These are phyloP conservation scores for Pseudopyricularia cyperi DNA, from an alignment of 2,329 filamentous ascomycete genomes.

Conservation along the genomic window DNA sequence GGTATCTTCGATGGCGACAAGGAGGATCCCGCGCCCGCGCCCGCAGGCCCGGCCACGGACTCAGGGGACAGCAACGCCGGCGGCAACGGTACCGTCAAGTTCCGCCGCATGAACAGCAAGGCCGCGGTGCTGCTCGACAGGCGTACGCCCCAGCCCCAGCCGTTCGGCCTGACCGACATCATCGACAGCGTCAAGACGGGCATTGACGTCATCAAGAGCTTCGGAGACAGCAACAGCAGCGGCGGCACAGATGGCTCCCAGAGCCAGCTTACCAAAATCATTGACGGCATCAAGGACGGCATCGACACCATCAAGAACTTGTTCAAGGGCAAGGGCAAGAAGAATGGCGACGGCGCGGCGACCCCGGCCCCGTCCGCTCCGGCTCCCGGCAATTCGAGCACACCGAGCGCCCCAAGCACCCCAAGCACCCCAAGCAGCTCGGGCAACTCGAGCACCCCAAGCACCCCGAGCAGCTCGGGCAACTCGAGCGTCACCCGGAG, in stretches of 20 bases:
- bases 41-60: not conserved
- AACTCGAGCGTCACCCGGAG: not conserved
- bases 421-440: too few species aligned
- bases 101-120: too few species aligned
- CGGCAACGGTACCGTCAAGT: not conserved
- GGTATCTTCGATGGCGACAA: not conserved
- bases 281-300: not conserved
- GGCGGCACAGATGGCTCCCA: not conserved
- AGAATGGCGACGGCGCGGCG: not conserved
- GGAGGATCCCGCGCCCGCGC: not conserved
- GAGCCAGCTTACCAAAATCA: not conserved
- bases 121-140: too few species aligned
- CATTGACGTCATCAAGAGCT: not conserved
- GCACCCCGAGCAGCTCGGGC: not conserved
- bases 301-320: not conserved
- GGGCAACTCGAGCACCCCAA: too few species aligned
- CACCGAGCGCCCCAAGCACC: too few species aligned
- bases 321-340: not conserved
- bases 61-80: not conserved
- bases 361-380: not conserved
- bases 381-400: not conserved
- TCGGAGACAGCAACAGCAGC: not conserved
- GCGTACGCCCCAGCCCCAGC: not conserved
- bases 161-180: not conserved
- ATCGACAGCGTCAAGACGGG: not conserved